Evolutionary conservation across 371 early-diverging fungal genomes (phyloP), one percentile per base, ranked within the genome.

Genomic region (Parasitella parasitica): DNA sequence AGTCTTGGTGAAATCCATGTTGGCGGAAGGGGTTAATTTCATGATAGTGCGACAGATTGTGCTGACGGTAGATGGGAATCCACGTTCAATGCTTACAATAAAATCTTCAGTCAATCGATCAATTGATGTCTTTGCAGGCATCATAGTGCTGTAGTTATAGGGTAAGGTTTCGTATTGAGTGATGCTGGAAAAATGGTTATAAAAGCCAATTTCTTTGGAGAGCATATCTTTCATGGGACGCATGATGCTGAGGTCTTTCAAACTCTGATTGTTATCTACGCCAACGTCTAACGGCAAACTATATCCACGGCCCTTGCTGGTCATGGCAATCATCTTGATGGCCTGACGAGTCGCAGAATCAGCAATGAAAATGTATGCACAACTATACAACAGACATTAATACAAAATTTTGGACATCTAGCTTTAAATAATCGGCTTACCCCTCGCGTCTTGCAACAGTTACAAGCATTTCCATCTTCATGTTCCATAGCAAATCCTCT

Each of bases 271-370:
- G 16, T 82, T 77, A 54, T 91, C 88, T 6, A 83, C 73, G 1
- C 89, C 83, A 4, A 91, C 82, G 49, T 94, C 94, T 18, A 88
- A 72, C 6, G 97, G 93, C 20, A 94, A 70, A 32, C 86, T 88
- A 66, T 90, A 90, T 15, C 97, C 97, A 26, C 94, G 86, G 1
- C 97, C 97, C 54, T 92, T 89, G 43, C 89, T 83, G 6, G 92
- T 92, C 61, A 86, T 72, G 0, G 92, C 73, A 37, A 97, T 89
- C 54, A 89, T 86, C 57, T 87, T 89, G 48, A 91, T 85, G 0
- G 95, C 94, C 16, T 93, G 82, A 27, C 90, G 81, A 16, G 94
- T 93, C 6, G 91, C 83, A 37, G 88, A 89, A 71, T 93, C 92
- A 8, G 91, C 97, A 63, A 92, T 68, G 15, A 91, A 77, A 11